Conservation (phyloP, 73 alveolate genomes). For the Tetrahymena malaccensis region DNA sequence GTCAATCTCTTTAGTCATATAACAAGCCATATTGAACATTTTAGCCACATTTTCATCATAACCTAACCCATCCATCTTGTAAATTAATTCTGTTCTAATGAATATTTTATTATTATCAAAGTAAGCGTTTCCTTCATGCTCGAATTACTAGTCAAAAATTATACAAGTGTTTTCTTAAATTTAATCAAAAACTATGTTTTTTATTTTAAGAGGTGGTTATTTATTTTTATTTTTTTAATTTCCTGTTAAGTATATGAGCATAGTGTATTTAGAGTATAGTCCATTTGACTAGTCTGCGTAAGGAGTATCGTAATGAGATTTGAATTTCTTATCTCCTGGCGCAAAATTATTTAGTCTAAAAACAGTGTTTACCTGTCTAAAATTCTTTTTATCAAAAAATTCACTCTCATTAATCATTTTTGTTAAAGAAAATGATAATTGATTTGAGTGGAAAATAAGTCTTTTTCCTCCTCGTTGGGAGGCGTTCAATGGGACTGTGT, state of each 20-base stretch:
- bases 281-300: background rate
- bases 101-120: background rate
- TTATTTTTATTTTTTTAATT: background rate
- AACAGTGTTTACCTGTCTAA: background rate
- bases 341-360: background rate
- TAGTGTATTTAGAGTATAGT: background rate
- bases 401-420: background rate
- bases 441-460: background rate
- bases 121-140: background rate
- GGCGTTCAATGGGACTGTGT: background rate
- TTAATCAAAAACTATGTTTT: background rate
- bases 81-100: background rate
- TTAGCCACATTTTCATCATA: background rate
- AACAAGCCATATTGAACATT: background rate
- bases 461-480: background rate
- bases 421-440: background rate
- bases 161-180: background rate
- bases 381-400: background rate
- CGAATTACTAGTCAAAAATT: background rate
- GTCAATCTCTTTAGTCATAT: background rate
- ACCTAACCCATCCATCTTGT: background rate
- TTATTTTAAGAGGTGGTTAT: background rate
- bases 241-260: background rate
- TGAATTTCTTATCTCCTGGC: background rate
- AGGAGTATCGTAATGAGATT: background rate